Conservation (phyloP, 192 early-diverging fungal species). For the Dissophora ornata region DNA sequence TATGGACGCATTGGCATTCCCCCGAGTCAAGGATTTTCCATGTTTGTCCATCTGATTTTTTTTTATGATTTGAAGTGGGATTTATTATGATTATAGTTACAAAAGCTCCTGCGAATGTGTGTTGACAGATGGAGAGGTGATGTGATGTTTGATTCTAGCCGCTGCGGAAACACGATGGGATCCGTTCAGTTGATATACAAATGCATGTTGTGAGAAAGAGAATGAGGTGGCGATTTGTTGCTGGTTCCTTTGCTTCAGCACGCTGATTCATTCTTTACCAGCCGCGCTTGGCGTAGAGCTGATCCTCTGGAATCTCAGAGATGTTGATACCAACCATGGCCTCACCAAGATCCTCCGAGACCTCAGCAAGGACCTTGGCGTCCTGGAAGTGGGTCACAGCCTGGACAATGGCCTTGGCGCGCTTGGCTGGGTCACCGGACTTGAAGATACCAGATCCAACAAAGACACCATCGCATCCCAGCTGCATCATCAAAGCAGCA, state of each 20-base stretch:
- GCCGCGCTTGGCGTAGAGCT: conserved; percentile 72
- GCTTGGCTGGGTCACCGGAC: conserved; percentile 91
- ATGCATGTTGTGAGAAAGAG: neutral
- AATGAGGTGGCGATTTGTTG: neutral
- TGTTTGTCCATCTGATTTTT: neutral
- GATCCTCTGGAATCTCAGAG: conserved; percentile 66
- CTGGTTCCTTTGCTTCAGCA: no score
- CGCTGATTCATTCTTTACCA: conserved; percentile 64
- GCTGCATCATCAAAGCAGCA: conserved; percentile 99
- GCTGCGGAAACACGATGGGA: no score
- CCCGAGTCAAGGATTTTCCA: neutral
- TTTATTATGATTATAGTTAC: conserved; percentile 14
- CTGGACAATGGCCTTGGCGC: conserved; percentile 94
- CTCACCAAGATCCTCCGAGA: conserved; percentile 94
- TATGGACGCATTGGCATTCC: neutral
- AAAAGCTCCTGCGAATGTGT: neutral
- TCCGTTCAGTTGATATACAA: neutral
- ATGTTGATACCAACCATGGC: conserved; percentile 98
- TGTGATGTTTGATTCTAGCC: no score
- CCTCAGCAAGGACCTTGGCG: conserved; percentile 85
- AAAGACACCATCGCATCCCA: conserved; percentile 98
- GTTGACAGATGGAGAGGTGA: no score
- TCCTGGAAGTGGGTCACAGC: conserved; percentile 97
- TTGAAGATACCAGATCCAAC: conserved; percentile 99
- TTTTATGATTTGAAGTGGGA: neutral